Base-by-base conservation (phyloP, 2,329 filamentous ascomycete genomes). In the Fusarium goolgardi region DNA sequence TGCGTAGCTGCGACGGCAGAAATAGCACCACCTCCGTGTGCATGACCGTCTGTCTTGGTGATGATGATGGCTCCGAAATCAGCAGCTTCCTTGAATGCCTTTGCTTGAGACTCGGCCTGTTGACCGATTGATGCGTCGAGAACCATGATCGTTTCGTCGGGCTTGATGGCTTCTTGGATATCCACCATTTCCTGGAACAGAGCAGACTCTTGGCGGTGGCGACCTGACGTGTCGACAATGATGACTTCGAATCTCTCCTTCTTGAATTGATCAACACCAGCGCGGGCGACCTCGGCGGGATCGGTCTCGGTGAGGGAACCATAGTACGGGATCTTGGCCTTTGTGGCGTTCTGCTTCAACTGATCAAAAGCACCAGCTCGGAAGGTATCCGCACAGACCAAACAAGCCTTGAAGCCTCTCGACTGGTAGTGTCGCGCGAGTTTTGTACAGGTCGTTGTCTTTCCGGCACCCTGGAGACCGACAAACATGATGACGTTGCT, bases 401-500 rank as follows among this genome's bases (percentile, higher is more conserved):
- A 83, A 71, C 95, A 97, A 10, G 94, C 88, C 79, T 93, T 93
- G 85, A 98, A 97, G 1, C 96, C 96, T 66, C 96, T 86, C 12
- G 92, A 93, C 79, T 97, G 92, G 81, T 99, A 99, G 85, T 97
- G 95, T 60, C 94, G 85, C 20, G 96, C 96, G 67, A 99, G 85
- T 81, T 99, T 99, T 40, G 96, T 99, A 86, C 96, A 98, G 15
- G 95, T 96, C 2, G 96, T 99, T 25, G 96, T 99, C 81, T 99
- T 99, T 79, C 96, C 96, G 7, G 95, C 93, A 84, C 96, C 96
- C 81, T 99, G 96, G 49, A 99, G 85, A 82, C 96, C 96, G 67
- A 99, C 96, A 78, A 99, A 98, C 96, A 99, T 99, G 80, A 99
- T 97, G 77, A 99, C 92, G 79, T 97, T 99, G 67, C 91, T 85